Evolutionary conservation across 495 filamentous ascomycete genomes (phyloP), one percentile per base, ranked within the genome.

Genomic region (Rostrohypoxylon terebratum): DNA sequence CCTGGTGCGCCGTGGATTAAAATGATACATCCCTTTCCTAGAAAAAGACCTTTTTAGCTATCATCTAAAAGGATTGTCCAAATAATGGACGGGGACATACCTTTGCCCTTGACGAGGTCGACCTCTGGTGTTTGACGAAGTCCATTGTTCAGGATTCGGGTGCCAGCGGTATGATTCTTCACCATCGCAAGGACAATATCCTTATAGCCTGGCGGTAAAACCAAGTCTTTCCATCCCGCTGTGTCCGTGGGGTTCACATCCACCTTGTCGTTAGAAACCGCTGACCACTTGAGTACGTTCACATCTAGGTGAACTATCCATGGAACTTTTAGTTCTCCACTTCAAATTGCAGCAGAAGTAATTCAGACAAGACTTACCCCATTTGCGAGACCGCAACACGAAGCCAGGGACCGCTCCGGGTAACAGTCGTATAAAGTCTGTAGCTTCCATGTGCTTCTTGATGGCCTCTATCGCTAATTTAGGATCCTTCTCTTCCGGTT

Each of bases 181-280:
- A 57, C 53, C 53, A 57, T 57, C 53, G 53, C 53, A n/a, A 57
- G 53, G 16, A 57, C 53, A 21, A 57, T 57, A 38, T 57, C 53
- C 31, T 57, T 57, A 18, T 57, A 36, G 16, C 53, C 53, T 38
- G 28, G 31, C 3, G 53, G 53, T 10, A 57, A n/a, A 16, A 57
- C 53, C 6, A 57, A 31, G 11, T 57, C 53, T 16, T 57, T 57
- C 53, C 53, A 57, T 1, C 53, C 53, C 0, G 28, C 53, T 3
- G 53, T 16, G 20, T 57, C 53, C 2, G 53, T 33, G 31, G 33
- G 53, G 9, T 57, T 11, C 6, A 20, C 36, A 11, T 36, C 9
- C n/a, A 13, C 31, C 2, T 57, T n/a, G 28, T 36, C 53, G 9
- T 18, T 31, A 57, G 28, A 18, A 11, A 33, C 53, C 8, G 53